Base-by-base conservation (phyloP, 176 grass and related monocot genomes). In the Oryza meyeriana region DNA sequence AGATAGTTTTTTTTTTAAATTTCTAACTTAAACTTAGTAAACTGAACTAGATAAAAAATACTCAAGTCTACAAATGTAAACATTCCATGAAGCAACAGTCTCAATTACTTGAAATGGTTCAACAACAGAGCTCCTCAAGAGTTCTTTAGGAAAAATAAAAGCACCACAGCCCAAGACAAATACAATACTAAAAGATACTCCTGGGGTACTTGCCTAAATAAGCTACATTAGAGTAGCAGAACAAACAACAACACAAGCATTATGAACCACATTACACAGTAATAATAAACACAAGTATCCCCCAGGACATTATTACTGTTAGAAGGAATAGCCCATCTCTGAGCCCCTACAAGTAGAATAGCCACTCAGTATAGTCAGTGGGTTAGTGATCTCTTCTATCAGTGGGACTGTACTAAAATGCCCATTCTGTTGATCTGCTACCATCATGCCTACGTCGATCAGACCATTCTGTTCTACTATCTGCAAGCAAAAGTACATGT, bases 321-420 rank as follows among this genome's bases (percentile, higher is more conserved):
- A 89, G 83, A 86, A 94, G 77, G 94, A 97, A 85, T 92, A 92
- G 85, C 87, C 85, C 89, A 92, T 94, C 75, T 91, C 90, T 83
- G 92, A 94, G 86, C 88, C 86, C 83, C 87, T 82, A 85, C 84
- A 94, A 89, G 57, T 84, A 87, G 94, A 92, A 94, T 97, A 87
- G 64, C 91, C 90, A 94, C 86, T 85, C 84, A 92, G 77, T 92
- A 84, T 84, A 78, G 92, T 91, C 89, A 92, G 94, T 80, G 94
- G 92, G 88, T 89, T 92, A 92, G 87, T 91, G 77, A 89, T 80
- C 81, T 91, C 95, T 47, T 81, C 77, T 79, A 88, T 75, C 71
- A 89, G 66, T 92, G 92, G 92, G 86, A 80, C 83, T 92, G 65
- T 85, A 69, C 82, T 84, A 92, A 97, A 94, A 94, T 94, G 80